Evolutionary conservation across 140 eudicot genomes (phyloP).

Genomic region (Oenanthe javanica): DNA sequence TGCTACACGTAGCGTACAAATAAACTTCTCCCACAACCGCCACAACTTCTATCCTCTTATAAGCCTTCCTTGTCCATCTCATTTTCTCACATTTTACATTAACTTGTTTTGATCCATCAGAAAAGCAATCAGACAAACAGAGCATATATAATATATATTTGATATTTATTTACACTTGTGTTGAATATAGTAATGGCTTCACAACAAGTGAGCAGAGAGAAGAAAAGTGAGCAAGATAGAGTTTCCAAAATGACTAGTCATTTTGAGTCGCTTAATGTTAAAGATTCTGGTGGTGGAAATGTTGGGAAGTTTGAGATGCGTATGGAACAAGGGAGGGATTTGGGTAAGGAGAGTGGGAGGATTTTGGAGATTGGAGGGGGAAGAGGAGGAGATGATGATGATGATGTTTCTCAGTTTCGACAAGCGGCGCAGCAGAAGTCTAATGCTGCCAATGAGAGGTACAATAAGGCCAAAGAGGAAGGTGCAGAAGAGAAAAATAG

Average conservation of each 20-base stretch:
- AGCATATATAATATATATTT: not conserved
- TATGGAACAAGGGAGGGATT: not conserved
- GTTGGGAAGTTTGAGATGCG: not conserved
- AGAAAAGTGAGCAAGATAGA: conserved; percentile 19
- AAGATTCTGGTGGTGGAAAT: not conserved
- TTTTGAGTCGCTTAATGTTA: conserved; percentile 45
- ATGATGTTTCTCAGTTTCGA: not conserved
- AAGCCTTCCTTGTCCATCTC: not conserved
- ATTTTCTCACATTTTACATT: not conserved
- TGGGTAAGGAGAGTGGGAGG: not conserved
- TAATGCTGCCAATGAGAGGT: conserved; percentile 43
- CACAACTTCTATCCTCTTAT: not conserved
- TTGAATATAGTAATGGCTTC: conserved; percentile 45
- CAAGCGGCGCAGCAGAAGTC: not conserved
- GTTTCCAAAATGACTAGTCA: conserved; percentile 58
- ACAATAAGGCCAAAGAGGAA: conserved; percentile 18
- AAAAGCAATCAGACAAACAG: not conserved
- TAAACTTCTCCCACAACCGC: not conserved
- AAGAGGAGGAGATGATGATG: conserved; percentile 27
- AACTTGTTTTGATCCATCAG: too few relatives aligned
- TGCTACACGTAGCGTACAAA: not conserved
- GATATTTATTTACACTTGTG: not conserved
- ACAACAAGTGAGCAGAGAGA: conserved; percentile 37
- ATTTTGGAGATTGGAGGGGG: not conserved
- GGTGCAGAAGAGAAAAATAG: not conserved